These are phyloP conservation scores for Mallotus repandus DNA, from an alignment of 441 rosid genomes.

Conservation along the genomic window DNA sequence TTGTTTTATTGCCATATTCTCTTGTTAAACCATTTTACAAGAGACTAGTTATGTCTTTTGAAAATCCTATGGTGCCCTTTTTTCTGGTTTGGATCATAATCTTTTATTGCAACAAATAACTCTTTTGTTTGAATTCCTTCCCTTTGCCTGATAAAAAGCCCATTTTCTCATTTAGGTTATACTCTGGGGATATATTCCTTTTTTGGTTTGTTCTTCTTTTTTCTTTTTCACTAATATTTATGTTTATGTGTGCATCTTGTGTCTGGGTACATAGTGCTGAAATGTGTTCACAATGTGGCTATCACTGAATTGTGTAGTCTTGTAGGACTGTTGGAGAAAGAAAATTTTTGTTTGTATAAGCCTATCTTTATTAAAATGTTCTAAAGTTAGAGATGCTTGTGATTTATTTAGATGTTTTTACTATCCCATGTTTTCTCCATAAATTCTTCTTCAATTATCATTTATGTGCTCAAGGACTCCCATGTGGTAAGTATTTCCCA, in stretches of 20 bases:
- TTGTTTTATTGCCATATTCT: background rate
- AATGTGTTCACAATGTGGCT: background rate
- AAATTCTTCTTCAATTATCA: constrained; percentile 19
- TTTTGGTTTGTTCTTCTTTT: background rate
- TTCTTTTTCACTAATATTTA: background rate
- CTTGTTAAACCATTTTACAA: background rate
- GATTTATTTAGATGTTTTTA: constrained; percentile 20
- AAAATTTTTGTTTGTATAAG: background rate
- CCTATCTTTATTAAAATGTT: background rate
- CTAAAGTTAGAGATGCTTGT: background rate
- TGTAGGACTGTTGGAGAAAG: background rate
- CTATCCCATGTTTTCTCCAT: constrained; percentile 13
- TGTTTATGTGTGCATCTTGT: no score
- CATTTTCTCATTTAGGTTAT: constrained; percentile 4
- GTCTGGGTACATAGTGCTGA: background rate
- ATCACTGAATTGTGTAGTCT: background rate
- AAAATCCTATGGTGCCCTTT: background rate
- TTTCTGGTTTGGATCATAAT: background rate
- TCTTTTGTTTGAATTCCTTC: background rate
- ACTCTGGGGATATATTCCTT: background rate
- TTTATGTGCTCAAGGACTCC: constrained; percentile 19
- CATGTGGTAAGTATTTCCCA: constrained; percentile 23
- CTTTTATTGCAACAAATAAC: background rate
- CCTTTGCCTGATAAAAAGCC: background rate
- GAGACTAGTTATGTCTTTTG: background rate